phyloP scores from a whole-genome alignment of 352 stramenopile genomes.

The Plasmopara viticola region DNA sequence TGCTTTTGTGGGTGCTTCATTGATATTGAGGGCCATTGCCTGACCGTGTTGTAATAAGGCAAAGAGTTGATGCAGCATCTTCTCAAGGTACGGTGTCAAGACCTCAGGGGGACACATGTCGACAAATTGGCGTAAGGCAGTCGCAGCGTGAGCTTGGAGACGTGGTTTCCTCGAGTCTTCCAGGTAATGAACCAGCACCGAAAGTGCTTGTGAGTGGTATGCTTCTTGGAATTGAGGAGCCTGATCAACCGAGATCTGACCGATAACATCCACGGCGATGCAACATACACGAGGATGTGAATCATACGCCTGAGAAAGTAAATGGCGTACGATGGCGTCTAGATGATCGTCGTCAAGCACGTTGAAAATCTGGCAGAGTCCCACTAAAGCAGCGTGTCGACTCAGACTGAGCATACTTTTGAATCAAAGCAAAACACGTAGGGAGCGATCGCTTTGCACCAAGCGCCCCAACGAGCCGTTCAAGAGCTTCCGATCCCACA shows the following conservation, averaged over 20 bases:
- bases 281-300: slow-evolving; percentile 74
- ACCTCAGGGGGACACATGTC: slow-evolving; percentile 66
- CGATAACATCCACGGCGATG: slow-evolving; percentile 78
- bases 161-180: slow-evolving; percentile 51
- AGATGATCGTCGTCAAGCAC: slow-evolving; percentile 56
- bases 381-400: slow-evolving; percentile 71
- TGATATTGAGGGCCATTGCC: slow-evolving; percentile 7
- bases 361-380: slow-evolving; percentile 77
- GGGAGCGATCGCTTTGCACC: slow-evolving; percentile 66
- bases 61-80: slow-evolving; percentile 63
- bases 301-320: slow-evolving; percentile 64
- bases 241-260: slow-evolving; percentile 74
- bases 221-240: slow-evolving; percentile 69
- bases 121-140: slow-evolving; percentile 76
- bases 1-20: slow-evolving; percentile 13
- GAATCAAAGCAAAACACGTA: slow-evolving; percentile 71
- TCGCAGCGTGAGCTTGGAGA: slow-evolving; percentile 70
- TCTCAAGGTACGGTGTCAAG: slow-evolving; percentile 69
- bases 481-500: slow-evolving; percentile 73
- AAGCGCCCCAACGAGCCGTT: slow-evolving; percentile 59
- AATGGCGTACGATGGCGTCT: slow-evolving; percentile 59
- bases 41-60: slow-evolving; percentile 44
- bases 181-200: slow-evolving; percentile 59
- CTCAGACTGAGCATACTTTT: slow-evolving; percentile 59
- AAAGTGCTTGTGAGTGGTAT: slow-evolving; percentile 63